Conservation (phyloP, 1,139 yeast genomes). For the Kodamaea sp. region DNA sequence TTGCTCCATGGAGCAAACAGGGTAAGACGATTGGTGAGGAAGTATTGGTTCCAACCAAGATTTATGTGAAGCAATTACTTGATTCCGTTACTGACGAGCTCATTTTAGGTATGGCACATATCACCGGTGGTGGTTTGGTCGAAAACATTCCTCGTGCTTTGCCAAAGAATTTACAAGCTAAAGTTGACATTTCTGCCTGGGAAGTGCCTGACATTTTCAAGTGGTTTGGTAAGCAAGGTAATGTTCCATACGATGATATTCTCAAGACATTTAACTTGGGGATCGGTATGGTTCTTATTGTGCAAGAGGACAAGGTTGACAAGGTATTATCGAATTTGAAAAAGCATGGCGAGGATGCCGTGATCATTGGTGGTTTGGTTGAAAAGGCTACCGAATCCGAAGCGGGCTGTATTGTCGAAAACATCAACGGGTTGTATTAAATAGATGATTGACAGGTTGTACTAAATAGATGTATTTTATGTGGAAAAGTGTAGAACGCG, state of each 20-base stretch:
- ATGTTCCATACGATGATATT: conserved; percentile 80
- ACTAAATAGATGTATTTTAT: not conserved
- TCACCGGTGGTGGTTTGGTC: conserved; percentile 97
- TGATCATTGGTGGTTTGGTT: conserved; percentile 71
- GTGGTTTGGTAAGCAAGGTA: conserved; percentile 92
- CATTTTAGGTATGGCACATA: conserved; percentile 87
- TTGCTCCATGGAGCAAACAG: conserved; percentile 79
- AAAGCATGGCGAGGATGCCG: conserved; percentile 71
- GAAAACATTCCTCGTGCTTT: conserved; percentile 96
- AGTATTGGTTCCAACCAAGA: conserved; percentile 83
- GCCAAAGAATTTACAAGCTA: conserved; percentile 76
- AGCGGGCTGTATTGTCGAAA: conserved; percentile 66
- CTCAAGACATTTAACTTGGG: conserved; percentile 94
- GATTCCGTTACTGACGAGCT: conserved; percentile 66
- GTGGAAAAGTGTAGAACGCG: not conserved
- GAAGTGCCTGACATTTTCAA: conserved; percentile 82
- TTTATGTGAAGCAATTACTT: conserved; percentile 87
- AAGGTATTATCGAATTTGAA: conserved; percentile 52
- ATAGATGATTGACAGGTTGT: not conserved
- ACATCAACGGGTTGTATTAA: conserved; percentile 58
- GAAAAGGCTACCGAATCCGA: conserved; percentile 44
- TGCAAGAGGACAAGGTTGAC: conserved; percentile 58
- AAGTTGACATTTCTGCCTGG: conserved; percentile 77
- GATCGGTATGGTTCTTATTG: conserved; percentile 94
- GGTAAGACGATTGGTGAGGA: conserved; percentile 80